A percentile compares a stretch with the other conserved stretches of the same genome.
Conservation (phyloP, 1,284 basidiomycete genomes). For the Sporisorium reilianum region DNA sequence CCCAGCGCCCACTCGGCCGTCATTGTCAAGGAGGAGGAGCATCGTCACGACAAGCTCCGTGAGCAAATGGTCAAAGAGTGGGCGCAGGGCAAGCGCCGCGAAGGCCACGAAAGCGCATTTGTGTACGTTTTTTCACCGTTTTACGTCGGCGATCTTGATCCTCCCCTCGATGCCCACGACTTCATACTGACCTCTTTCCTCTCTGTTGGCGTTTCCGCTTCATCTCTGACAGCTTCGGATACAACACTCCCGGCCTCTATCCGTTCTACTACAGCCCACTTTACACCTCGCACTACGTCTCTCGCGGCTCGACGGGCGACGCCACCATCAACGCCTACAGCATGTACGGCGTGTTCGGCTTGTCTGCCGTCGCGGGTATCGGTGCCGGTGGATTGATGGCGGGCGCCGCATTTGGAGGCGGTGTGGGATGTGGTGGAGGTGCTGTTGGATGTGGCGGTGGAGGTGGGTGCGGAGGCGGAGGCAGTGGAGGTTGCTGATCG, state of each 20-base stretch:
- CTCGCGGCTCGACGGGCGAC: conserved; percentile 24
- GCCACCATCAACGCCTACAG: conserved; percentile 34
- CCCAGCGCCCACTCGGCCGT: conserved; percentile 49
- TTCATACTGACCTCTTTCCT: neutral
- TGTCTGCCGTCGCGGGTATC: conserved; percentile 26
- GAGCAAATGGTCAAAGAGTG: conserved; percentile 38
- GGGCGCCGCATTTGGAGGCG: conserved; percentile 7
- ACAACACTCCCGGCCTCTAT: conserved; percentile 46
- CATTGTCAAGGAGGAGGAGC: conserved; percentile 38
- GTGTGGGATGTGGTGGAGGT: conserved; percentile 16
- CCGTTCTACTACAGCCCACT: conserved; percentile 45
- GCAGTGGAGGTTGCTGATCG: conserved; percentile 11
- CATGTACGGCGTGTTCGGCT: conserved; percentile 32
- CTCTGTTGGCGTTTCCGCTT: neutral
- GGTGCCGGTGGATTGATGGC: conserved; percentile 20
- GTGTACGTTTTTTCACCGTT: conserved; percentile 19
- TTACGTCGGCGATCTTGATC: neutral
- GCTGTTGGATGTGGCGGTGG: conserved; percentile 20
- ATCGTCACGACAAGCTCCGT: conserved; percentile 36
- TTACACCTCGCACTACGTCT: conserved; percentile 27
- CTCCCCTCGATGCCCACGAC: neutral
- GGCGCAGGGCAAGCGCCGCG: conserved; percentile 44
- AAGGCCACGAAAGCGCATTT: conserved; percentile 47
- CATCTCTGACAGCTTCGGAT: conserved; percentile 25
- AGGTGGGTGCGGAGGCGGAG: conserved; percentile 25